Evolutionary conservation across 306 rosid genomes (phyloP).

Genomic region (Amphicarpaea edgeworthii): DNA sequence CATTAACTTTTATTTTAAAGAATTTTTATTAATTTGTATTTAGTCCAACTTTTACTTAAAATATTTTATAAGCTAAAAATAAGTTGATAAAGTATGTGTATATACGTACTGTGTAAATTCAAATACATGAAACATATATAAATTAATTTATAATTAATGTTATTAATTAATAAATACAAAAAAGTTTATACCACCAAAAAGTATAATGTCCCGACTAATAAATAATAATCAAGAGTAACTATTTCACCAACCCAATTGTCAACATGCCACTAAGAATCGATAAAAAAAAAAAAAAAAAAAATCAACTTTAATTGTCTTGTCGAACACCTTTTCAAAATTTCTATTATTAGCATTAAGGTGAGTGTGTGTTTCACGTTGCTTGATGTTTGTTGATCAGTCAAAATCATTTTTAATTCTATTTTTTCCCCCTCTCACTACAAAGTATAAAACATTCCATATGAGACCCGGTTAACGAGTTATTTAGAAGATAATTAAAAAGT

Average conservation of each 20-base stretch:
- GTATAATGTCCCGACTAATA: background rate
- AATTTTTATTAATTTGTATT: too few species aligned
- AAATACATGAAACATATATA: background rate
- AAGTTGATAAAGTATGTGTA: too few species aligned
- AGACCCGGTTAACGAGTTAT: background rate
- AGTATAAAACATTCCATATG: background rate
- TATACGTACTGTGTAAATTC: too few species aligned
- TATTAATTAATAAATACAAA: background rate
- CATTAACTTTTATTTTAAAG: too few species aligned
- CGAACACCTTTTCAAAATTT: background rate
- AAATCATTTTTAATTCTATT: background rate
- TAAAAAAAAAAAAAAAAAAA: background rate
- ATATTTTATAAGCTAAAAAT: too few species aligned
- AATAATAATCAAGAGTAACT: background rate
- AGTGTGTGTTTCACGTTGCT: background rate
- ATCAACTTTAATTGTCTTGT: background rate
- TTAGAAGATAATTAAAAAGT: background rate
- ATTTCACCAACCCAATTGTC: background rate
- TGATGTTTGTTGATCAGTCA: background rate
- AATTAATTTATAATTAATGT: background rate
- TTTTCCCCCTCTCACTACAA: background rate
- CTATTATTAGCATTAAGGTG: background rate
- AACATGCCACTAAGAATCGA: background rate
- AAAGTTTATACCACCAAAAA: background rate
- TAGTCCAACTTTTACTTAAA: too few species aligned